phyloP scores from a whole-genome alignment of 352 stramenopile genomes.

The Phytophthora tubulina region DNA sequence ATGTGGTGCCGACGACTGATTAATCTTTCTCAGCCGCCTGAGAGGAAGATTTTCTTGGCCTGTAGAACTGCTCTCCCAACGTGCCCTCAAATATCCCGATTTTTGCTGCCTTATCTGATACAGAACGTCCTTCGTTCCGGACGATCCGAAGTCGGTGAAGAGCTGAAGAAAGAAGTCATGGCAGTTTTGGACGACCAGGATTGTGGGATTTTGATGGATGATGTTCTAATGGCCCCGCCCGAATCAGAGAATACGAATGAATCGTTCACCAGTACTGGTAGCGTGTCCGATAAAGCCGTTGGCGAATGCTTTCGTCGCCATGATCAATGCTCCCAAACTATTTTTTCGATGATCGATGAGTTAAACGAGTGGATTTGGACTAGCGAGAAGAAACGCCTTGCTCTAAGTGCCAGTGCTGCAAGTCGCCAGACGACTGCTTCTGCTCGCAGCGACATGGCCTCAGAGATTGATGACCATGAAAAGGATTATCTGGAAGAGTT shows the following conservation, averaged over 20 bases:
- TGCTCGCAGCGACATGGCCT: constrained; percentile 49
- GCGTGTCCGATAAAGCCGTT: constrained; percentile 32
- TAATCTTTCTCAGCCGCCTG: constrained; percentile 79
- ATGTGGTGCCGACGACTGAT: constrained; percentile 83
- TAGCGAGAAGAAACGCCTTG: constrained; percentile 82
- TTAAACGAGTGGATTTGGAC: constrained; percentile 91
- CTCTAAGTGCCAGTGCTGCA: constrained; percentile 59
- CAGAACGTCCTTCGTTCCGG: constrained; percentile 87
- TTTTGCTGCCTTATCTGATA: constrained; percentile 87
- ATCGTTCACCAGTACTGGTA: constrained; percentile 11
- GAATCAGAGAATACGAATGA: constrained; percentile 40
- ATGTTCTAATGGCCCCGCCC: constrained; percentile 48
- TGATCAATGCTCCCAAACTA: constrained; percentile 87
- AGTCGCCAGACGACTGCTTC: constrained; percentile 54
- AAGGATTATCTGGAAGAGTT: constrained; percentile 85
- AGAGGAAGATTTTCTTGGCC: constrained; percentile 86
- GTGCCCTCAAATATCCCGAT: constrained; percentile 81
- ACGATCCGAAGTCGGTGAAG: constrained; percentile 63
- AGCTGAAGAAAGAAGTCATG: constrained; percentile 87
- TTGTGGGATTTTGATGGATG: constrained; percentile 63
- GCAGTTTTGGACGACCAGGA: constrained; percentile 81
- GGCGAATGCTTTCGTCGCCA: constrained; percentile 79
- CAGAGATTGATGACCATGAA: constrained; percentile 77
- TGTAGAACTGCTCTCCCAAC: constrained; percentile 67
- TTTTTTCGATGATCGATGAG: constrained; percentile 89